phyloP scores from a whole-genome alignment of 2,329 filamentous ascomycete genomes.

The Diaporthe aspalathi region DNA sequence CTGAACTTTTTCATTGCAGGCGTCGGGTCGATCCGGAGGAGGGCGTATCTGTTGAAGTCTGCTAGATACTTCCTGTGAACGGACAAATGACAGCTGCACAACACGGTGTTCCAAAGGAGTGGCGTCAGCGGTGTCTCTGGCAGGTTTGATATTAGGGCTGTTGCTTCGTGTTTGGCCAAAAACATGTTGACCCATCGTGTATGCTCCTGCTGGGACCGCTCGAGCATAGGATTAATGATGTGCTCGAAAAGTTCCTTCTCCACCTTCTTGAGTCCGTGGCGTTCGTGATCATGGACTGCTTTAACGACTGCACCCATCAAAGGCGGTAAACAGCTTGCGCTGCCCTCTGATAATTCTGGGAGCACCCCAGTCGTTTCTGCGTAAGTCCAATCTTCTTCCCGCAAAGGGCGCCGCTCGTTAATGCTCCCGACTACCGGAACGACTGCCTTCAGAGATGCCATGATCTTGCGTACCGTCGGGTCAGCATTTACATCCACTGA shows the following conservation, averaged over 20 bases:
- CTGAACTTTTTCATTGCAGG: slow-evolving; percentile 15
- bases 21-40: slow-evolving; percentile 12
- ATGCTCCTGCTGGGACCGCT: slow-evolving; percentile 26
- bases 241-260: slow-evolving; percentile 12
- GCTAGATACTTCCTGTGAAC: slow-evolving; percentile 4
- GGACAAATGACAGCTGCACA: neutral
- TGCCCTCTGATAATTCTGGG: slow-evolving; percentile 8
- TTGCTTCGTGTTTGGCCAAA: slow-evolving; percentile 19
- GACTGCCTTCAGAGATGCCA: slow-evolving; percentile 18
- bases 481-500: neutral
- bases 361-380: slow-evolving; percentile 19
- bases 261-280: slow-evolving; percentile 16
- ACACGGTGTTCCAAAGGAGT: neutral
- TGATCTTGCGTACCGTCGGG: neutral
- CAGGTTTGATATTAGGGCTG: neutral
- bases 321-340: neutral
- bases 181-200: slow-evolving; percentile 28
- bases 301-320: slow-evolving; percentile 26
- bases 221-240: slow-evolving; percentile 17
- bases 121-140: slow-evolving; percentile 7
- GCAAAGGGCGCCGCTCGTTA: slow-evolving; percentile 28
- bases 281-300: neutral
- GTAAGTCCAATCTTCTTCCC: slow-evolving; percentile 16
- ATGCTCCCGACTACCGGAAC: slow-evolving; percentile 32
- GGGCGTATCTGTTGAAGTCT: slow-evolving; percentile 15